Evolutionary conservation across 2,329 filamentous ascomycete species (phyloP).

Genomic region (Botrytis byssoidea): DNA sequence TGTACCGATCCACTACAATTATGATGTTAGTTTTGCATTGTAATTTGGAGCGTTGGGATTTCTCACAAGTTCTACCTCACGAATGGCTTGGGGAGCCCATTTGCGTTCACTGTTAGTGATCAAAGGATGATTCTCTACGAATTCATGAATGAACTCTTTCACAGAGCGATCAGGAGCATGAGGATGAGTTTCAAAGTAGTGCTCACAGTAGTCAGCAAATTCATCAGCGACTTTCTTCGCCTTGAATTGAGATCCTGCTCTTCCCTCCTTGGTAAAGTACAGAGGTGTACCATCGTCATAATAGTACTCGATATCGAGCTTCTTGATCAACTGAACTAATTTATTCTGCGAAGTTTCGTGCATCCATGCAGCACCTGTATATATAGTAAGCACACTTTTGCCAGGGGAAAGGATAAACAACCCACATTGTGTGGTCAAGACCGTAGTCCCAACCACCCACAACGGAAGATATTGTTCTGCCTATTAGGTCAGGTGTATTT

Average conservation of each 20-base stretch:
- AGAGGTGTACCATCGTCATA: slow-evolving; percentile 46
- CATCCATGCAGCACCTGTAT: slow-evolving; percentile 46
- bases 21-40: neutral
- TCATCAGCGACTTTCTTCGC: slow-evolving; percentile 48
- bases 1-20: slow-evolving; percentile 42
- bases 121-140: slow-evolving; percentile 43
- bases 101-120: slow-evolving; percentile 44
- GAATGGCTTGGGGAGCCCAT: slow-evolving; percentile 46
- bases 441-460: slow-evolving; percentile 34
- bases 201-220: slow-evolving; percentile 45
- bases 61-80: slow-evolving; percentile 42
- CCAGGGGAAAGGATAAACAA: slow-evolving; percentile 35
- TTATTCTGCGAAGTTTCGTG: slow-evolving; percentile 48
- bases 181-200: slow-evolving; percentile 44
- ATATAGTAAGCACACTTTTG: slow-evolving; percentile 32
- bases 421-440: slow-evolving; percentile 37
- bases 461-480: slow-evolving; percentile 36
- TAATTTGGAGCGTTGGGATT: neutral
- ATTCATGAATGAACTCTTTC: slow-evolving; percentile 43
- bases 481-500: slow-evolving; percentile 39
- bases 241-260: slow-evolving; percentile 46
- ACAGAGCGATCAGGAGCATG: slow-evolving; percentile 44
- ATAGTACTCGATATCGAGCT: slow-evolving; percentile 45
- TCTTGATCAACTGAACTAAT: slow-evolving; percentile 44
- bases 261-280: slow-evolving; percentile 45